Conservation (phyloP, 1,139 yeast genomes). For the Maudiozyma humilis region DNA sequence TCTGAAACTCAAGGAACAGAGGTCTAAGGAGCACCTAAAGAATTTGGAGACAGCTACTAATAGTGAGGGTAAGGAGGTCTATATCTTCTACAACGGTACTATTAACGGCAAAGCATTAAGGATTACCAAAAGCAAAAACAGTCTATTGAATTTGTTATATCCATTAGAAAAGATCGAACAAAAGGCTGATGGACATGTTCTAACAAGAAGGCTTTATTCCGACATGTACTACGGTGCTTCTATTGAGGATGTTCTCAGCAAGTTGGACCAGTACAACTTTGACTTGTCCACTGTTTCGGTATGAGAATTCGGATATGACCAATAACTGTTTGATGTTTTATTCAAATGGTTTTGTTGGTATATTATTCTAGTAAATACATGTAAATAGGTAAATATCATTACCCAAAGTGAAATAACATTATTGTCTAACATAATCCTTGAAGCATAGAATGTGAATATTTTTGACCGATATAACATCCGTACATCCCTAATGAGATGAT, state of each 20-base stretch:
- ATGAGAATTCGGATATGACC: background rate
- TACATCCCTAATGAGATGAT: background rate
- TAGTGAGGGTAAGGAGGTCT: slow-evolving; percentile 4
- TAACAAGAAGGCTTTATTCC: slow-evolving; percentile 41
- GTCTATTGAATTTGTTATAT: slow-evolving; percentile 46
- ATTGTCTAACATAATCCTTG: background rate
- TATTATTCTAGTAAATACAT: background rate
- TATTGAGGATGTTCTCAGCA: slow-evolving; percentile 31
- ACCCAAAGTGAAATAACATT: slow-evolving; percentile 1
- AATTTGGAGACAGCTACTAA: slow-evolving; percentile 4
- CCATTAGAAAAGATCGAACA: slow-evolving; percentile 42
- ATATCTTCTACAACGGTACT: slow-evolving; percentile 8
- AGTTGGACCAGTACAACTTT: slow-evolving; percentile 33
- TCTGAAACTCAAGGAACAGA: slow-evolving; percentile 34
- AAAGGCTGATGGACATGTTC: slow-evolving; percentile 38
- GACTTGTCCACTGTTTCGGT: slow-evolving; percentile 33
- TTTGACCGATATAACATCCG: background rate
- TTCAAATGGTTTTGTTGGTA: background rate
- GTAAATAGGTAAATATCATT: slow-evolving; percentile 3
- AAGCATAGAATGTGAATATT: slow-evolving; percentile 1
- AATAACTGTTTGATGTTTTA: background rate
- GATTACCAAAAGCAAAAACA: slow-evolving; percentile 56
- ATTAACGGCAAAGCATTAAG: slow-evolving; percentile 34
- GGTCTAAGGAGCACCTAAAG: slow-evolving; percentile 2
- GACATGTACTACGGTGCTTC: slow-evolving; percentile 33